Evolutionary conservation across 495 filamentous ascomycete species (phyloP).

Genomic region (Talaromyces borbonicus): DNA sequence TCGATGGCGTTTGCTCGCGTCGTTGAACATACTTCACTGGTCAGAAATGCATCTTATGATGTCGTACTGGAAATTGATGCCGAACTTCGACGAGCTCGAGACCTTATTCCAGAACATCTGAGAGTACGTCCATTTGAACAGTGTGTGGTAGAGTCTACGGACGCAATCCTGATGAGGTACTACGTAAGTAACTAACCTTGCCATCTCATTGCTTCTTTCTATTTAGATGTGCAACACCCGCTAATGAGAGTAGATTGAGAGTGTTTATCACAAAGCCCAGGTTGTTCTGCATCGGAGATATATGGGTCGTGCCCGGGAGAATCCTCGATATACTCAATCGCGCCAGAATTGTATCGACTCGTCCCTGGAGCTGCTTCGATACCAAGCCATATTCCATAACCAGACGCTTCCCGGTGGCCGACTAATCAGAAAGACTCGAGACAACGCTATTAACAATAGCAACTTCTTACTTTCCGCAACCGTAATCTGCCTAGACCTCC

Average conservation of each 20-base stretch:
- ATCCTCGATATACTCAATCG: slow-evolving; percentile 73
- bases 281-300: slow-evolving; percentile 86
- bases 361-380: slow-evolving; percentile 66
- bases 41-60: slow-evolving; percentile 56
- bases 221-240: background rate
- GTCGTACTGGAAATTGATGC: slow-evolving; percentile 75
- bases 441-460: slow-evolving; percentile 64
- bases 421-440: slow-evolving; percentile 59
- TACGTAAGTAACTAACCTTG: slow-evolving; percentile 37
- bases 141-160: slow-evolving; percentile 61
- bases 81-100: slow-evolving; percentile 61
- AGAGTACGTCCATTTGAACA: slow-evolving; percentile 70
- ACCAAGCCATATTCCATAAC: slow-evolving; percentile 63
- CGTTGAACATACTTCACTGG: slow-evolving; percentile 39
- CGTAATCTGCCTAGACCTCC: slow-evolving; percentile 79
- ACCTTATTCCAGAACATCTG: slow-evolving; percentile 67
- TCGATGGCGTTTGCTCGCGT: slow-evolving; percentile 52
- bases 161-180: slow-evolving; percentile 76
- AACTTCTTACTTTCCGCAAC: slow-evolving; percentile 89
- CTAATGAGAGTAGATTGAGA: slow-evolving; percentile 46
- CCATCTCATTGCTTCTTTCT: background rate
- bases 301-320: slow-evolving; percentile 64
- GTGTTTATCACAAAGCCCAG: slow-evolving; percentile 82
- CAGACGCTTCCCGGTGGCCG: slow-evolving; percentile 68
- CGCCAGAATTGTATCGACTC: slow-evolving; percentile 81